phyloP scores from a whole-genome alignment of 345 rosid species.

The Arabidopsis arenosa region DNA sequence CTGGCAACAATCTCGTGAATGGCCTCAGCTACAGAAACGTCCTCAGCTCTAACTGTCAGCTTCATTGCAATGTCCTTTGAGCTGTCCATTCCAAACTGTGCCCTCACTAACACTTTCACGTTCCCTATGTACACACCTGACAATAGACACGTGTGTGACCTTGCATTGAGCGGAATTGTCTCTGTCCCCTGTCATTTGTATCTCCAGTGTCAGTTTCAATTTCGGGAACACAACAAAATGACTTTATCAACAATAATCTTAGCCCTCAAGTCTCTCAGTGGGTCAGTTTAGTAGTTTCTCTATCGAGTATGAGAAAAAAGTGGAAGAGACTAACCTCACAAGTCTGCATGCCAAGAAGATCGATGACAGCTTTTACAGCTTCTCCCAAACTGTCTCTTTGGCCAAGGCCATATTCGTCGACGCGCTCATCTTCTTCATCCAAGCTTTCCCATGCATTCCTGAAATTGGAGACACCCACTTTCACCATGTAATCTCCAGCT shows the following conservation, averaged over 20 bases:
- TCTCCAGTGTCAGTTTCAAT: constrained; percentile 32
- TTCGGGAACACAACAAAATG: not conserved
- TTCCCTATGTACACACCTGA: constrained; percentile 94
- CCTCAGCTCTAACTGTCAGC: constrained; percentile 82
- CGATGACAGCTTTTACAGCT: constrained; percentile 82
- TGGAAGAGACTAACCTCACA: constrained; percentile 71
- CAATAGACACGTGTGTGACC: constrained; percentile 88
- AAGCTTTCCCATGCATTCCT: constrained; percentile 97
- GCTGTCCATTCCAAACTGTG: constrained; percentile 87
- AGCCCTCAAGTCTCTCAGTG: not conserved
- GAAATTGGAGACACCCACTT: constrained; percentile 90
- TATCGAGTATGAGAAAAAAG: not conserved
- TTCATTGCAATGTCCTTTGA: constrained; percentile 92
- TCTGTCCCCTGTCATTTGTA: constrained; percentile 74
- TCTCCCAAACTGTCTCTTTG: constrained; percentile 87
- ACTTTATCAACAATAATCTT: not conserved
- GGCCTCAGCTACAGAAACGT: constrained; percentile 73
- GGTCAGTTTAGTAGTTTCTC: not conserved
- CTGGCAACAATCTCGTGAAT: constrained; percentile 88
- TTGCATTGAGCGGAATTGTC: constrained; percentile 77
- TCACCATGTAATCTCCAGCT: constrained; percentile 88
- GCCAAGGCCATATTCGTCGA: constrained; percentile 97
- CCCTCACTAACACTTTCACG: constrained; percentile 74
- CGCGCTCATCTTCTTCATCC: constrained; percentile 74
- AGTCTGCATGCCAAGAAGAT: constrained; percentile 99